Evolutionary conservation across 257 asterid genomes (phyloP).

Genomic region (Mentha longifolia): DNA sequence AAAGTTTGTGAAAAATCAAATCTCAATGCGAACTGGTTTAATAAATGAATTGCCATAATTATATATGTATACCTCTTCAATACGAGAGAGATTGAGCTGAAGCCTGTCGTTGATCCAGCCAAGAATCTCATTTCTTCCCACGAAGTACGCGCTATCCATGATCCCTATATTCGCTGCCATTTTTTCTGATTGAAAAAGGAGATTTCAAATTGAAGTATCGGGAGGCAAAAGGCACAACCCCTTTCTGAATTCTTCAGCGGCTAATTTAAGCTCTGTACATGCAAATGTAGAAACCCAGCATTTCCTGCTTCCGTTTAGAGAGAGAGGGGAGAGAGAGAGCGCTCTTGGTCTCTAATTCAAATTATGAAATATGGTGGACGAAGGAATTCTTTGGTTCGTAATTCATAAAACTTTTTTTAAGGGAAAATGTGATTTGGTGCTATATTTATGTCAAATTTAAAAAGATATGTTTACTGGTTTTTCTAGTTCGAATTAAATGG

Average conservation of each 20-base stretch:
- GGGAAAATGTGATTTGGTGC: constrained; percentile 11
- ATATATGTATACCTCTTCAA: constrained; percentile 70
- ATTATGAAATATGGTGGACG: not conserved
- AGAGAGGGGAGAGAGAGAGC: constrained; percentile 17
- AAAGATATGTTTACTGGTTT: not conserved
- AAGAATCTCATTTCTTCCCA: constrained; percentile 93
- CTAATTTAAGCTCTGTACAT: constrained; percentile 30
- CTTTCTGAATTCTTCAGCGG: constrained; percentile 16
- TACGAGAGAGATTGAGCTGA: constrained; percentile 79
- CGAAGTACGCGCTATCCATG: constrained; percentile 95
- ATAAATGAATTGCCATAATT: not conserved
- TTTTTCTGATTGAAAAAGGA: not conserved
- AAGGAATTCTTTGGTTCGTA: not conserved
- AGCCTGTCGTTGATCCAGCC: constrained; percentile 86
- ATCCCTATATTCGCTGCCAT: constrained; percentile 94
- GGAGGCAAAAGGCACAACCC: constrained; percentile 21
- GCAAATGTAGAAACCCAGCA: constrained; percentile 21
- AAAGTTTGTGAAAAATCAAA: constrained; percentile 1
- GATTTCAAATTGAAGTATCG: not conserved
- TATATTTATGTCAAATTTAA: constrained; percentile 10
- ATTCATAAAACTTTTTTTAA: not conserved
- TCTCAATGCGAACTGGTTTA: constrained; percentile 19
- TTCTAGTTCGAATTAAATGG: not conserved
- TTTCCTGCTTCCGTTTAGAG: constrained; percentile 15
- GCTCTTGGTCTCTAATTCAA: constrained; percentile 52